Conservation (phyloP, 83 land plant genomes). For the Picea abies region DNA sequence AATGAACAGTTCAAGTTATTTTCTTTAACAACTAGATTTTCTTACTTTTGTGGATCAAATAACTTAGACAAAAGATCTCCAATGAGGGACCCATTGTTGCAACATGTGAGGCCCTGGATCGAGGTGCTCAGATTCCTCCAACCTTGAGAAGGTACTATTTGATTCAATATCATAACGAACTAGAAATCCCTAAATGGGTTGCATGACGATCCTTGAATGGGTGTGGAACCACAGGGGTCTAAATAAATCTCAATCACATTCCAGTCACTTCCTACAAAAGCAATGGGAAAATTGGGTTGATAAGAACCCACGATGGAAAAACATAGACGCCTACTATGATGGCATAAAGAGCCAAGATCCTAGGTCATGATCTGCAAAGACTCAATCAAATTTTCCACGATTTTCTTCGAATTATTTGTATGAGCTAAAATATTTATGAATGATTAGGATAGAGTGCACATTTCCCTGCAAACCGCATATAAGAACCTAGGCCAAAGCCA, state of each 20-base stretch:
- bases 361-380: no score
- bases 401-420: no score
- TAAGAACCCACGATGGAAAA: no score
- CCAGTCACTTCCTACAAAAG: constrained; percentile 30
- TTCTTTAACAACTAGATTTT: constrained; percentile 36
- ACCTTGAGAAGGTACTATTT: no score
- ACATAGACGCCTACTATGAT: no score
- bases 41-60: constrained; percentile 17
- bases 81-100: constrained; percentile 29
- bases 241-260: constrained; percentile 34
- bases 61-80: constrained; percentile 30
- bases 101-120: constrained; percentile 35
- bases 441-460: no score
- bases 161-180: constrained; percentile 17
- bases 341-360: no score
- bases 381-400: no score
- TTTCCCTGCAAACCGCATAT: no score
- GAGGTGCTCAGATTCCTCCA: background rate
- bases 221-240: constrained; percentile 41
- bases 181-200: constrained; percentile 29
- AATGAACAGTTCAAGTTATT: constrained; percentile 24
- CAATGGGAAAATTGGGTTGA: no score
- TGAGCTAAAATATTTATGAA: no score
- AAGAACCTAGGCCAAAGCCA: no score
- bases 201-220: constrained; percentile 25